A percentile compares a stretch with the other conserved stretches of the same genome.
Evolutionary conservation across 106 monocot genomes (phyloP).

Genomic region (Dioscorea alata): DNA sequence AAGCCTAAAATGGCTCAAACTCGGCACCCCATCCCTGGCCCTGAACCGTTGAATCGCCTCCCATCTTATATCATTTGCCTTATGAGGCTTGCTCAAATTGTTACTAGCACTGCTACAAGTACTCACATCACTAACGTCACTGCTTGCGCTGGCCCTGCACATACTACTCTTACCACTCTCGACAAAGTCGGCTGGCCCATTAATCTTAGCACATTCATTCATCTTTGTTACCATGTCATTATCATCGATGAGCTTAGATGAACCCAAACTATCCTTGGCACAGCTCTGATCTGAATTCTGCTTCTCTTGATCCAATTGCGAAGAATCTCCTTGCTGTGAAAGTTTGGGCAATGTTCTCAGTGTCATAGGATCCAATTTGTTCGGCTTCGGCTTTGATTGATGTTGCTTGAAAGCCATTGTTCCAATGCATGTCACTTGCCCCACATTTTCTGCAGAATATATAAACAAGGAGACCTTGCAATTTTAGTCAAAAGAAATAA

Average conservation of each 20-base stretch:
- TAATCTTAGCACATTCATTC: conserved; percentile 3
- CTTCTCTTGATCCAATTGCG: conserved; percentile 17
- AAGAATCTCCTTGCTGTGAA: no score
- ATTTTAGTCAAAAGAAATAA: no score
- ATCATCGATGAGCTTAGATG: conserved; percentile 17
- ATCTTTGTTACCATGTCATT: conserved; percentile 12
- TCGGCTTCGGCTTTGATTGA: conserved; percentile 3
- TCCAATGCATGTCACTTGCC: no score
- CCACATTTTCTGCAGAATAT: no score
- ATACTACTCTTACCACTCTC: conserved; percentile 14
- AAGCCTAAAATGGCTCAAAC: conserved; percentile 27
- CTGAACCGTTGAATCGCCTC: conserved; percentile 22
- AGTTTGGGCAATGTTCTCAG: neutral
- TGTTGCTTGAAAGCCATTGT: no score
- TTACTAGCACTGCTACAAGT: conserved; percentile 19
- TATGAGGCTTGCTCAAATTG: conserved; percentile 25
- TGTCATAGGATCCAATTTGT: neutral
- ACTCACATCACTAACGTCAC: conserved; percentile 24
- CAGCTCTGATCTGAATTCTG: conserved; percentile 12
- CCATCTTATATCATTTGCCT: conserved; percentile 27
- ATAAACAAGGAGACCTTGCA: no score
- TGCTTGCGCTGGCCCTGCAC: conserved; percentile 24
- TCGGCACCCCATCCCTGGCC: conserved; percentile 13
- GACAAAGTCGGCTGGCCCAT: neutral
- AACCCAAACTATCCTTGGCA: conserved; percentile 15